Base-by-base conservation (phyloP, 257 asterid genomes). In the Solanum dulcamara region DNA sequence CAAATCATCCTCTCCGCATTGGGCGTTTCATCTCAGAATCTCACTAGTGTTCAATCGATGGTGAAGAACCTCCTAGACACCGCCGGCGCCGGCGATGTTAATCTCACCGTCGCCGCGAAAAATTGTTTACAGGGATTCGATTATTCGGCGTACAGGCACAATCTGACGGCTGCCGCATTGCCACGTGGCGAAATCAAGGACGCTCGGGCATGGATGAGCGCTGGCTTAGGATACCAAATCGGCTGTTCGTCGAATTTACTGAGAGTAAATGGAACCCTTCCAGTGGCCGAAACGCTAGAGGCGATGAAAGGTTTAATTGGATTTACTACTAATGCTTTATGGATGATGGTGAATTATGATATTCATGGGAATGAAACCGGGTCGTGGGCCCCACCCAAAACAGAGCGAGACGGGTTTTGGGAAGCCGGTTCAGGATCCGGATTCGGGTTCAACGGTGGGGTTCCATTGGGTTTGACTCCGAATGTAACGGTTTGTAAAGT, bases 151-250 rank as follows among this genome's bases (percentile, higher is more conserved):
- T 85, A 85, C 75, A 46, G 87, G 68, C 2, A 59, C 81, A 44
- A 55, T 64, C 40, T 33, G 17, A 85, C 87, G 67, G 81, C 57
- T 14, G 48, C 7, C 7, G 84, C 84, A 7, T 35, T 85, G 53
- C 66, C 62, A 55, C 46, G 67, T 62, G 87, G 77, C 2, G 82
- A 17, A 66, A 59, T 85, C 67, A 85, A 85, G 87, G 84, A 85
- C 53, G 84, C 80, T 5, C 87, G 87, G 10, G 70, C 87, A 37
- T 85, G 84, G 84, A 80, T 44, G 84, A 79, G 84, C 66, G 87
- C 87, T 7, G 51, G 50, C 51, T 26, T 85, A 32, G 77, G 80
- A 2, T 60, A 79, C 68, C 84, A 79, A 40, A 75, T 75, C 3
- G 70, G 72, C 53, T 59, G 84, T 42, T 79, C 84, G 1, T 59